Evolutionary conservation across 768 basidiomycete genomes (phyloP).

Genomic region (Sporobolomyces phaffii): DNA sequence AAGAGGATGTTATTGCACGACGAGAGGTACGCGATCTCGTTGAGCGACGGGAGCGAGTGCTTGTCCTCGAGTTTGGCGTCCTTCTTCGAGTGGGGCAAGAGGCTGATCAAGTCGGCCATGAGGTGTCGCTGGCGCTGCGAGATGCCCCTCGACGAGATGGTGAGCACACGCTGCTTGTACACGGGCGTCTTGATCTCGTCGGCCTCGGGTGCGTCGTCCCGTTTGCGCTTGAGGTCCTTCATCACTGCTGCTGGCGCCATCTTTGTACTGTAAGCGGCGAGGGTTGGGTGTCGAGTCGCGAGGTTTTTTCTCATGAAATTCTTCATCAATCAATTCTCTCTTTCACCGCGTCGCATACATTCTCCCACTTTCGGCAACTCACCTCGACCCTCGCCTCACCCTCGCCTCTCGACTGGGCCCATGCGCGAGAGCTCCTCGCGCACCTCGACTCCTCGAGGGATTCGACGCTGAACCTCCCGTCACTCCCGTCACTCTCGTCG

Average conservation of each 20-base stretch:
- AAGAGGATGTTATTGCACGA: conserved; percentile 97
- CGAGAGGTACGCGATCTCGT: conserved; percentile 92
- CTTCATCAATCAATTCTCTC: no score
- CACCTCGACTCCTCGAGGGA: no score
- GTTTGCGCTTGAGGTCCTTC: conserved; percentile 38
- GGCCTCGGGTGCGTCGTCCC: conserved; percentile 4
- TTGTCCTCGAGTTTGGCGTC: conserved; percentile 98
- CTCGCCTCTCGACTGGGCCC: no score
- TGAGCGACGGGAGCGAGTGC: conserved; percentile 81
- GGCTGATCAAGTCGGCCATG: conserved; percentile 83
- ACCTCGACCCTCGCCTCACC: no score
- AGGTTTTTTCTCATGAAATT: not conserved
- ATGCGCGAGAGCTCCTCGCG: no score
- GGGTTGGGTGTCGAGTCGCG: not conserved
- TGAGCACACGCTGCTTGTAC: conserved; percentile 90
- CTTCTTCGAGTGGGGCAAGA: conserved; percentile 94
- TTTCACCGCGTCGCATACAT: not conserved
- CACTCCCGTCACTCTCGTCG: no score
- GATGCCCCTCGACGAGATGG: conserved; percentile 87
- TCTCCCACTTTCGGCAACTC: not conserved
- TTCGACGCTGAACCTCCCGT: no score
- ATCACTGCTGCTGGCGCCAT: conserved; percentile 21
- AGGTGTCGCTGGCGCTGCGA: conserved; percentile 95
- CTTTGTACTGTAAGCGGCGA: not conserved
- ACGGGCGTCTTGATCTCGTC: not conserved